phyloP scores from a whole-genome alignment of 2,329 filamentous ascomycete genomes.

The Fusarium buharicum region DNA sequence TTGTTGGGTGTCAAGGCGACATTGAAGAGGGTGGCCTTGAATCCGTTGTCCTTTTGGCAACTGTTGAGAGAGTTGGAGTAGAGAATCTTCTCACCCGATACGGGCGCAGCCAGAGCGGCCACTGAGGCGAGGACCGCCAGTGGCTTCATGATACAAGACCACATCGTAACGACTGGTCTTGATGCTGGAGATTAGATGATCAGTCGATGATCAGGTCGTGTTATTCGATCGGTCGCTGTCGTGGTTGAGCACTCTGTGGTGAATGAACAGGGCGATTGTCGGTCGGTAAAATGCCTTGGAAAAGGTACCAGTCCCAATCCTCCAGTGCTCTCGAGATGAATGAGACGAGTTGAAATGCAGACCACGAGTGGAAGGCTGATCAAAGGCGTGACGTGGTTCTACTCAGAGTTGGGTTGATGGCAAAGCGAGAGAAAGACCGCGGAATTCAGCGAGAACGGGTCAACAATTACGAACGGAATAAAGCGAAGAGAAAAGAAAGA shows the following conservation, averaged over 20 bases:
- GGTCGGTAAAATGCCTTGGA: neutral
- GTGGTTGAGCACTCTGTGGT: slow-evolving; percentile 6
- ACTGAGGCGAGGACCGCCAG: slow-evolving; percentile 59
- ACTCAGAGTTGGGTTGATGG: slow-evolving; percentile 8
- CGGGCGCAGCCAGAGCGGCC: slow-evolving; percentile 58
- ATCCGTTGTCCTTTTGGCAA: slow-evolving; percentile 85
- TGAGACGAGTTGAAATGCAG: neutral
- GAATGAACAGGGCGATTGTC: slow-evolving; percentile 2
- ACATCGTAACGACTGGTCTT: slow-evolving; percentile 54
- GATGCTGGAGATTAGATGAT: slow-evolving; percentile 2
- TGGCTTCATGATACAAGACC: slow-evolving; percentile 58
- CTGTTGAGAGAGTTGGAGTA: slow-evolving; percentile 84
- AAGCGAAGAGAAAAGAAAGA: slow-evolving; percentile 26
- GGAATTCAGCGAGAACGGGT: slow-evolving; percentile 27
- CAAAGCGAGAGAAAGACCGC: slow-evolving; percentile 40
- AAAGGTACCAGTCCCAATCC: neutral
- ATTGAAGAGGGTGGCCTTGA: slow-evolving; percentile 89
- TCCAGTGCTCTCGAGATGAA: slow-evolving; percentile 6
- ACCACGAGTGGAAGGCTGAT: neutral
- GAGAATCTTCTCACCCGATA: slow-evolving; percentile 73
- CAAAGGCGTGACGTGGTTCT: slow-evolving; percentile 28
- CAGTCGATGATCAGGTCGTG: slow-evolving; percentile 7
- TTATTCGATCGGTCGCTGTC: slow-evolving; percentile 16
- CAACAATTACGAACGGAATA: slow-evolving; percentile 35
- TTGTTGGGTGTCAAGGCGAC: slow-evolving; percentile 83